These are phyloP conservation scores for Larix sibirica DNA, from an alignment of 83 land plant genomes.

Conservation along the genomic window DNA sequence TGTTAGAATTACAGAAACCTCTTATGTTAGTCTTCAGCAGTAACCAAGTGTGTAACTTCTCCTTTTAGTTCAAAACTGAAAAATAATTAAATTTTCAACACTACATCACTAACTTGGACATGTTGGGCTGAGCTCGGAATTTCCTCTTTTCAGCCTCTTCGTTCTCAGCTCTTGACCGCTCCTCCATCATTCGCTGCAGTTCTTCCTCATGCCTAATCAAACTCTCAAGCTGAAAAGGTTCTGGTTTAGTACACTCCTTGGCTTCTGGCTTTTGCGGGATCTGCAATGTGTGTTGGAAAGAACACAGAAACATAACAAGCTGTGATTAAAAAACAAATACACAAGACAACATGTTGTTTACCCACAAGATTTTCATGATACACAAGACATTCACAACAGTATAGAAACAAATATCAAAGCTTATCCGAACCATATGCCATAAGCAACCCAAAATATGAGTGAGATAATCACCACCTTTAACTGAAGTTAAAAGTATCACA, in stretches of 20 bases:
- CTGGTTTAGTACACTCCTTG: constrained; percentile 86
- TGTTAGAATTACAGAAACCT: neutral
- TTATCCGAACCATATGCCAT: neutral
- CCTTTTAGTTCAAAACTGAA: too few species aligned
- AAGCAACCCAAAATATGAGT: neutral
- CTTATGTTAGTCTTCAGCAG: too few species aligned
- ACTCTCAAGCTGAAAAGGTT: constrained; percentile 86
- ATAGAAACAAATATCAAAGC: neutral
- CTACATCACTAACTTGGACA: constrained; percentile 51
- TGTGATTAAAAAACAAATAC: too few species aligned
- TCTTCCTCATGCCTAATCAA: constrained; percentile 87
- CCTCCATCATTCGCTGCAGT: constrained; percentile 73
- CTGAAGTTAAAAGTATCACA: neutral
- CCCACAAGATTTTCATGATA: neutral
- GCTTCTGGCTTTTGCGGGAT: constrained; percentile 92
- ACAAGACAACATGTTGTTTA: neutral
- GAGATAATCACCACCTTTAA: neutral
- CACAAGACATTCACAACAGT: neutral
- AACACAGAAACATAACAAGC: neutral
- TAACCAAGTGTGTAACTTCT: too few species aligned
- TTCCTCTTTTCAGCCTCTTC: constrained; percentile 68
- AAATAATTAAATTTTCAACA: neutral
- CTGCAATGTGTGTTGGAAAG: constrained; percentile 30
- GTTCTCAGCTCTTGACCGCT: constrained; percentile 64
- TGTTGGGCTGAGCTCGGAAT: constrained; percentile 83